Base-by-base conservation (phyloP, 2,329 filamentous ascomycete genomes). In the Hawksworthiomyces lignivorus region DNA sequence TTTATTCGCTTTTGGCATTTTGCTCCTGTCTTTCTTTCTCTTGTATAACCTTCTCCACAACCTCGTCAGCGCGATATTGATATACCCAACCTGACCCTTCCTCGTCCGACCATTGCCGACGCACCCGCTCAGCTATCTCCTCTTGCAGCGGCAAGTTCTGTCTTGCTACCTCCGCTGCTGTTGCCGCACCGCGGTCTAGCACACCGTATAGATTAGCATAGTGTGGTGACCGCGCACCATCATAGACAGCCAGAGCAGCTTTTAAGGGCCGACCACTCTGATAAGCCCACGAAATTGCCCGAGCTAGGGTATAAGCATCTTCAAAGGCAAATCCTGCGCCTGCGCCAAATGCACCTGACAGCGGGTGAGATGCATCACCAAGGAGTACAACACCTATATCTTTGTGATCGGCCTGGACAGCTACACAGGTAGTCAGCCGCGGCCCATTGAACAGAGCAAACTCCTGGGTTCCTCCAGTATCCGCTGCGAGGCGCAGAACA, bases 311-410 rank as follows among this genome's bases (percentile, higher is more conserved):
- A 36, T 47, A 51, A 1, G 46, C 44, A 22, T 51, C 49, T 26
- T 51, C 49, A 5, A 50, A 43, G 0, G 49, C 49, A 19, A 51
- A 51, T 1, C 49, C 49, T 1, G 49, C 49, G 4, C 49, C 49
- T 0, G 49, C 48, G 1, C 49, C 49, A 27, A 51, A 51, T 0
- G 48, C 48, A 2, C 48, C 49, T 8, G 46, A 50, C 9, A 71
- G 69, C 2, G 68, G 63, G 49, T 74, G 70, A 6, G 71, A 70
- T 2, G 69, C 62, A 47, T 73, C 69, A 6, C 70, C 70, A 15
- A 73, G 64, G 2, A 72, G 53, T 4, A 58, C 59, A 22, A 70
- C 64, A 6, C 67, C 59, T 7, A 57, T 56, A 3, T 54, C 52
- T 4, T 15, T 20, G 5, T 12, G 3, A 4, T 7, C 32, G 4